Evolutionary conservation across 2,329 filamentous ascomycete species (phyloP), one percentile per base, ranked within the genome.

Genomic region (Rutstroemia sp.): DNA sequence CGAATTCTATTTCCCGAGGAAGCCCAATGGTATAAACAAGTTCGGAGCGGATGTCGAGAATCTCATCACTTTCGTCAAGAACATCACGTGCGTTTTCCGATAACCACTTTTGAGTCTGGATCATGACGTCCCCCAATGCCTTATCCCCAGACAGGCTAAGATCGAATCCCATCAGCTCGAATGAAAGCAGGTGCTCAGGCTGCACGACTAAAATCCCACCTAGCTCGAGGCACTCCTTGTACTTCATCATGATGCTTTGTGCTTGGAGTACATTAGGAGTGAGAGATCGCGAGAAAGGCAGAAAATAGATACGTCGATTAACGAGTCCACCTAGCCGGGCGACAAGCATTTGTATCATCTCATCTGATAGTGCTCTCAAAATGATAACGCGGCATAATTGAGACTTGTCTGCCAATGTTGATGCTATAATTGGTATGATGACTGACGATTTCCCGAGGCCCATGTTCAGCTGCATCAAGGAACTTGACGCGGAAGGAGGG

Each of bases 391-490:
- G 72, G 0, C 80, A 78, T 0, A 88, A 69, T 4, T 68, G 73
- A 0, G 67, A 63, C 0, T 73, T 71, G 48, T 87, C 72, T 0
- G 81, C 79, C 0, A 87, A 66, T 0, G 73, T 68, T 0, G 78
- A 70, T 0, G 79, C 79, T 0, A 86, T 78, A 39, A 87, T 83
- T 0, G 85, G 86, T 0, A 86, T 75, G 49, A 91, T 88, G 1
- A 88, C 80, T 0, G 84, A 86, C 0, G 82, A 83, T 60, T 88
- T 89, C 0, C 85, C 86, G 63, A 87, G 78, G 0, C 86, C 86
- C 84, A 89, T 89, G 60, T 87, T 87, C 2, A 89, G 67, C 62
- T 88, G 83, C 72, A 87, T 77, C 0, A 84, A 77, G 0, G 75
- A 67, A 60, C 84, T 87, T 0, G 65, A 27, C 0, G 63, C 66